Percentiles rank a stretch among this genome's conserved stretches.
These are phyloP conservation scores for Symbiodinium natans DNA, from an alignment of 73 alveolate genomes.

Conservation along the genomic window DNA sequence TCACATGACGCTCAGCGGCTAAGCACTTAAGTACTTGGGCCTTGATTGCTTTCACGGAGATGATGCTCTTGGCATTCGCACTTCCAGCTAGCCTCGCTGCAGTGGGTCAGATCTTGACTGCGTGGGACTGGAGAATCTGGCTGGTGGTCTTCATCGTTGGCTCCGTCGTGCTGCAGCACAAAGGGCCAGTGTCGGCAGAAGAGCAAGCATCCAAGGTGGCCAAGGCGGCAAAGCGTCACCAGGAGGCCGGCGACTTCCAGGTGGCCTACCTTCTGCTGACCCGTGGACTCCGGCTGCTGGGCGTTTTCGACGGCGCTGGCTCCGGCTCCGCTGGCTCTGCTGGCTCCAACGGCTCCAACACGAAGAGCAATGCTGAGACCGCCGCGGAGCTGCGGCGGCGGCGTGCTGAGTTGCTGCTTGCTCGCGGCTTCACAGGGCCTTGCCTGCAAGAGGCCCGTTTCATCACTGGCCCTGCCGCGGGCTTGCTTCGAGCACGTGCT, in stretches of 20 bases:
- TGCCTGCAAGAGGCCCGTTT: neutral
- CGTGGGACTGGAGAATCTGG: conserved; percentile 92
- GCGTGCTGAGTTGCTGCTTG: conserved; percentile 2
- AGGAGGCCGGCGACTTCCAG: conserved; percentile 66
- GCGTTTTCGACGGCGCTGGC: neutral
- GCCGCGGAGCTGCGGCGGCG: neutral
- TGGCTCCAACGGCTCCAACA: neutral
- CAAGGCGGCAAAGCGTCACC: conserved; percentile 71
- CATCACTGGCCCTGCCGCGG: conserved; percentile 8
- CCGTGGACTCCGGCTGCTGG: conserved; percentile 74
- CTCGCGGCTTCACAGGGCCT: neutral
- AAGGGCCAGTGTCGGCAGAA: conserved; percentile 67
- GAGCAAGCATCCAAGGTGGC: conserved; percentile 92
- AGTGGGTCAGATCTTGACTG: conserved; percentile 20
- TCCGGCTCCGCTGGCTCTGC: neutral
- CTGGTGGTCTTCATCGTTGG: conserved; percentile 84
- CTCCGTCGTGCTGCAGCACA: conserved; percentile 79
- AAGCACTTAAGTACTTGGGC: no score
- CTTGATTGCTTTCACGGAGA: no score
- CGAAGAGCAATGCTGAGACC: neutral
- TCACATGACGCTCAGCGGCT: no score
- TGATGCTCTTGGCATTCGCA: neutral
- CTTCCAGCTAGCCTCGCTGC: neutral
- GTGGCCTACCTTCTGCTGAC: conserved; percentile 81
- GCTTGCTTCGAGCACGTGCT: conserved; percentile 83